Evolutionary conservation across 2,329 filamentous ascomycete genomes (phyloP).

Genomic region (Periconia sp.): DNA sequence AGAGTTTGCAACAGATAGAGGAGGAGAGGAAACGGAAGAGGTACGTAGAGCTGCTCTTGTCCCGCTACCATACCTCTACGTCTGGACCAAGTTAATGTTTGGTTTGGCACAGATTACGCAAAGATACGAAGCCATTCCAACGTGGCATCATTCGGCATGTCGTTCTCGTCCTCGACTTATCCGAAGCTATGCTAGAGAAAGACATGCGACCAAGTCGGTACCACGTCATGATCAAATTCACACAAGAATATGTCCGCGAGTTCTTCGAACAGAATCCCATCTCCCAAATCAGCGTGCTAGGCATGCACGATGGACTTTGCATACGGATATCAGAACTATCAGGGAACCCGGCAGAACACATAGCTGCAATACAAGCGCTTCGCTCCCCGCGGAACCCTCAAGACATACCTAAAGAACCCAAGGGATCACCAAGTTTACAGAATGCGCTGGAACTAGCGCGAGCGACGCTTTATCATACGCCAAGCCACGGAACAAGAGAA

Average conservation of each 20-base stretch:
- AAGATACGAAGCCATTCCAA: constrained; percentile 94
- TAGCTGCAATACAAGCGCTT: constrained; percentile 74
- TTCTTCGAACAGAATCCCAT: constrained; percentile 99
- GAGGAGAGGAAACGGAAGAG: constrained; percentile 83
- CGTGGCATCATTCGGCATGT: constrained; percentile 97
- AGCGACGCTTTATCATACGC: constrained; percentile 89
- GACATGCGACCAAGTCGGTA: constrained; percentile 90
- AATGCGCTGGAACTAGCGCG: constrained; percentile 96
- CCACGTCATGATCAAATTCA: constrained; percentile 80
- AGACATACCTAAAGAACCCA: constrained; percentile 67
- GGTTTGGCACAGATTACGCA: constrained; percentile 68
- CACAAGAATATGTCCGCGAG: constrained; percentile 86
- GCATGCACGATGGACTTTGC: constrained; percentile 91
- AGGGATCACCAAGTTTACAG: constrained; percentile 68
- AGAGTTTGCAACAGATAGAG: constrained; percentile 72
- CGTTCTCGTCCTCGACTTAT: constrained; percentile 89
- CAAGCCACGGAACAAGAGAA: constrained; percentile 90
- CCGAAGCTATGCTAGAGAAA: constrained; percentile 92
- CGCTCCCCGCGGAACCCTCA: constrained; percentile 68
- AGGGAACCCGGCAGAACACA: constrained; percentile 88
- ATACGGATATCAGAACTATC: constrained; percentile 86
- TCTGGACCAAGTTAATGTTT: constrained; percentile 8
- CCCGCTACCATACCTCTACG: background rate
- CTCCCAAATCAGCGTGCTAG: constrained; percentile 89
- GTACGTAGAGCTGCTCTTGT: constrained; percentile 49